Base-by-base conservation (phyloP, 2,329 filamentous ascomycete species). In the Cordyceps fumosorosea region DNA sequence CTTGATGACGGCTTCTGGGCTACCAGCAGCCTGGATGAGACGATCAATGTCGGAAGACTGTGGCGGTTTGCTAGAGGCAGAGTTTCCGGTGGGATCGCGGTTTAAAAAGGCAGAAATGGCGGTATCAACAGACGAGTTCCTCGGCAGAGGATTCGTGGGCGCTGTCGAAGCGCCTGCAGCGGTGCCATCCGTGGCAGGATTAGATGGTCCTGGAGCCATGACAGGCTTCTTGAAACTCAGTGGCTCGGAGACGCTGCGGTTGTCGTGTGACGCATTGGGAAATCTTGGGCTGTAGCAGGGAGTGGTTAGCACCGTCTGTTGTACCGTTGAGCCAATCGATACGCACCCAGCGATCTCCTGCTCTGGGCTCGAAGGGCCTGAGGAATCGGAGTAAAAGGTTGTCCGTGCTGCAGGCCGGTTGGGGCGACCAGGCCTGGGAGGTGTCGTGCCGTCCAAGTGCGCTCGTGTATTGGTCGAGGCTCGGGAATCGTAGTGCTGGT, bases 101-200 rank as follows among this genome's bases (percentile, higher is more conserved):
- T 79, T 80, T 7, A 90, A 91, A 55, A 90, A 81, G 11, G 85
- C 84, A 2, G 93, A 96, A 53, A 96, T 89, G n/a, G 90, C 89
- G 12, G 93, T 97, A 74, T 98, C 93, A 69, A 96, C 93, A 12
- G 93, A 97, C 3, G 90, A 89, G 62, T 89, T 96, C 69, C 93
- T 86, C 62, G 88, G 85, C 22, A 77, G 65, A 45, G 71, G 74
- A 64, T 75, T 77, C 48, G 69, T 69, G 60, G 73, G 69, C 63
- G 78, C 77, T 65, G 72, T 73, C 67, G 75, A 77, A 48, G 74
- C 72, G 48, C 75, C 69, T 59, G 73, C 73, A 64, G 78, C 76
- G 57, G 77, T 72, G 66, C 80, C 77, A 66, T 80, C 78, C 78
- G 84, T 84, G 65, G 73, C 73, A 64, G 77, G 70, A 65, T 71